Evolutionary conservation across 1,284 basidiomycete species (phyloP).

Genomic region (Laetiporus sulphureus): DNA sequence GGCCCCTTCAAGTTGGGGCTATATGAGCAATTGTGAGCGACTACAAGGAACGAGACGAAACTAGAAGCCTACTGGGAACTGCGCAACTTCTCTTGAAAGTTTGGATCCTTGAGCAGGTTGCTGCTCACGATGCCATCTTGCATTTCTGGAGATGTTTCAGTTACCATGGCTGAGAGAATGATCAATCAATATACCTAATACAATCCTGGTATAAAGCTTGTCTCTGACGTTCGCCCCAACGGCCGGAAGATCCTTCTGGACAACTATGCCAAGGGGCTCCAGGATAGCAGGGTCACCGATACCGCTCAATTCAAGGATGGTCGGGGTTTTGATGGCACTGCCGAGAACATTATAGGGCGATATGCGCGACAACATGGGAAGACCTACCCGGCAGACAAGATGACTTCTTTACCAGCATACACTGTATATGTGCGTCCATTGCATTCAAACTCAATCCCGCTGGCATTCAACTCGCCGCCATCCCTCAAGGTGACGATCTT

Average conservation of each 20-base stretch:
- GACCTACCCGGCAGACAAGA: conserved; percentile 21
- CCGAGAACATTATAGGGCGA: background rate
- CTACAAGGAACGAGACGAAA: background rate
- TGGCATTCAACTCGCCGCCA: conserved; percentile 11
- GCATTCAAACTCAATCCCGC: conserved; percentile 21
- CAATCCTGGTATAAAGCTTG: conserved; percentile 33
- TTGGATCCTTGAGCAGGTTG: conserved; percentile 18
- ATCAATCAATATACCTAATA: background rate
- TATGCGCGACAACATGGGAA: background rate
- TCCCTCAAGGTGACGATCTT: conserved; percentile 3
- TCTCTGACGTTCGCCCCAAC: conserved; percentile 34
- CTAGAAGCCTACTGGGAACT: conserved; percentile 18
- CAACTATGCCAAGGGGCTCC: conserved; percentile 20
- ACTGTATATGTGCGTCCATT: conserved; percentile 12
- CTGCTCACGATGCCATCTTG: conserved; percentile 20
- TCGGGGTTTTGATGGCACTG: conserved; percentile 24
- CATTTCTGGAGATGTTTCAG: too few species aligned
- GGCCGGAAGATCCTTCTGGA: conserved; percentile 20
- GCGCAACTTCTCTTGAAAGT: conserved; percentile 13
- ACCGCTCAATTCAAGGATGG: conserved; percentile 36
- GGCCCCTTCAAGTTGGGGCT: conserved; percentile 4
- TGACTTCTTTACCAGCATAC: conserved; percentile 19
- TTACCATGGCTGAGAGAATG: too few species aligned
- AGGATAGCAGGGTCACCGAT: conserved; percentile 26
- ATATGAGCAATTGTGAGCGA: background rate